These are phyloP conservation scores for Desmodesmus armatus DNA, from an alignment of 139 green algal species.

Conservation along the genomic window DNA sequence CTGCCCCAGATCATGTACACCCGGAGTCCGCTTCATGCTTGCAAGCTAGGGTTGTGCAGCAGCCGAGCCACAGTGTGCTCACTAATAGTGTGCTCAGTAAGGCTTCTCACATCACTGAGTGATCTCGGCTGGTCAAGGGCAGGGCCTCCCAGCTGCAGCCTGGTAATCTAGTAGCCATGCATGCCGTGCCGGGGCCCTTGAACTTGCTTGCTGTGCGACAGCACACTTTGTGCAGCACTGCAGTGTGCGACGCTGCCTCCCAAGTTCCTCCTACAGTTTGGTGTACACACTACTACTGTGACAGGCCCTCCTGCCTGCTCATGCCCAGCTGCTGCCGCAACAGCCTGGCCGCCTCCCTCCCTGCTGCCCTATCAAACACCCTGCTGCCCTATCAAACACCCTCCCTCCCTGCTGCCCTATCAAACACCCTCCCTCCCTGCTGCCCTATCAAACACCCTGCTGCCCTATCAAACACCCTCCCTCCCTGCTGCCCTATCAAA, in stretches of 20 bases:
- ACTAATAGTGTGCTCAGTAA: background rate
- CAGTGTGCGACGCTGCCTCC: background rate
- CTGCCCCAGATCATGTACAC: background rate
- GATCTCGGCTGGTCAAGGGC: background rate
- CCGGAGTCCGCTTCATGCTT: background rate
- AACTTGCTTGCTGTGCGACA: background rate
- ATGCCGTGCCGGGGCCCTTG: background rate
- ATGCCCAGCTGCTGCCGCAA: background rate
- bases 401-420: too few relatives aligned
- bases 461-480: too few relatives aligned
- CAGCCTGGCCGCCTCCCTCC: too few relatives aligned
- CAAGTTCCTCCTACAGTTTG: background rate
- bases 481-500: too few relatives aligned
- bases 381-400: too few relatives aligned
- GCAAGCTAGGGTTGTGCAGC: background rate
- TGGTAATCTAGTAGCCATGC: background rate
- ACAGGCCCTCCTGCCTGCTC: background rate
- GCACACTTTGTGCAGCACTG: background rate
- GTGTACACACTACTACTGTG: background rate
- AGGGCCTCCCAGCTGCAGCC: background rate
- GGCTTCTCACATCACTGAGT: background rate
- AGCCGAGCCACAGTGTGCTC: background rate
- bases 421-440: too few relatives aligned
- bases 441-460: too few relatives aligned
- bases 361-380: too few relatives aligned